Percentiles rank a stretch among this genome's conserved stretches.
These are phyloP conservation scores for Microsporum audouinii DNA, from an alignment of 2,329 filamentous ascomycete genomes.

Conservation along the genomic window DNA sequence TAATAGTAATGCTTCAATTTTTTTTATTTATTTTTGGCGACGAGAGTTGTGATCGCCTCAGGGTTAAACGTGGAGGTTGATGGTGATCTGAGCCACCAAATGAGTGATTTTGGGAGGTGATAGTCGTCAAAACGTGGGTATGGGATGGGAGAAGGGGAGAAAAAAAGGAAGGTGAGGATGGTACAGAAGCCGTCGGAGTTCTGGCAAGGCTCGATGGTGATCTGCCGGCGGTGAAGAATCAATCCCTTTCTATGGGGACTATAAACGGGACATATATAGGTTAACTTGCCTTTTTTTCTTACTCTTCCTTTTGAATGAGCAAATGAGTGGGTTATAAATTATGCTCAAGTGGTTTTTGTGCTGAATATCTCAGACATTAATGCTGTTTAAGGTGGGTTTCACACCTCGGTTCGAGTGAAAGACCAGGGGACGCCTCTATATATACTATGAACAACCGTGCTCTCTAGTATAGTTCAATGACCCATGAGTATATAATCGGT, in stretches of 20 bases:
- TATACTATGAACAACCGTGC: neutral
- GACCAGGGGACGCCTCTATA: neutral
- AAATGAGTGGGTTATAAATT: neutral
- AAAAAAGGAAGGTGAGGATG: neutral
- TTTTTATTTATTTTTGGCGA: neutral
- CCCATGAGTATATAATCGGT: neutral
- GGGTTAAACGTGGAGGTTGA: neutral
- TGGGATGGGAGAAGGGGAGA: neutral
- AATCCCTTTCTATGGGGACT: neutral
- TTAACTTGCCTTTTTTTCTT: neutral
- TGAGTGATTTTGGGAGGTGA: neutral
- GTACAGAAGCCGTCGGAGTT: neutral
- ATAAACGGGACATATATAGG: neutral
- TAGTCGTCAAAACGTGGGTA: constrained; percentile 3
- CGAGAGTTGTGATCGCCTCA: neutral
- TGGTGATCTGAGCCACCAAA: neutral
- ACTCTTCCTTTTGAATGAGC: neutral
- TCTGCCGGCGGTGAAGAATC: constrained; percentile 1
- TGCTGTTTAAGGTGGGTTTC: neutral
- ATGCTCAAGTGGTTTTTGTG: neutral
- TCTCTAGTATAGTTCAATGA: neutral
- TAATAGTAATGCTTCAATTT: neutral
- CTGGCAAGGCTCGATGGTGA: neutral
- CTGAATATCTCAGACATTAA: neutral
- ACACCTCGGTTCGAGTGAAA: neutral